Conservation (phyloP, 257 asterid genomes). For the Jaltomata sinuosa region DNA sequence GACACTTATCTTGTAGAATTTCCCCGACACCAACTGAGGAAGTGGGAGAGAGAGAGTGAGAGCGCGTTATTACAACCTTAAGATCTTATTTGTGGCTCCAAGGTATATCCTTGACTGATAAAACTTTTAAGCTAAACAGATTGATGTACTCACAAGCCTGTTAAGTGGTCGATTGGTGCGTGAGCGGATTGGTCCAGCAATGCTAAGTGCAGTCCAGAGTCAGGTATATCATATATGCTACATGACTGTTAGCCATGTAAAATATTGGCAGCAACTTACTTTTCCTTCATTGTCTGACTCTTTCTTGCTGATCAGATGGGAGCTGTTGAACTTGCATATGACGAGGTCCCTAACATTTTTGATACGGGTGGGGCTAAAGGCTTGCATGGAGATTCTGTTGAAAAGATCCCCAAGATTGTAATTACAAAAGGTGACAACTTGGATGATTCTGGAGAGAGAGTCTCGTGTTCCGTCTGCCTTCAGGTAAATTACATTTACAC, state of each 20-base stretch:
- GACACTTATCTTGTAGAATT: background rate
- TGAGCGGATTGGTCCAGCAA: constrained; percentile 94
- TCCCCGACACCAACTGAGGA: background rate
- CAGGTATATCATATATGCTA: constrained; percentile 40
- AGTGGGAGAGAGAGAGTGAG: background rate
- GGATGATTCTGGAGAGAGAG: constrained; percentile 72
- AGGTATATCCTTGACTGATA: background rate
- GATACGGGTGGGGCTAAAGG: constrained; percentile 94
- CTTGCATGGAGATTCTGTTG: constrained; percentile 68
- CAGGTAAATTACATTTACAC: constrained; percentile 40
- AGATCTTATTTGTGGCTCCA: background rate
- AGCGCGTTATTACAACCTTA: background rate
- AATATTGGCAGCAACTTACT: background rate
- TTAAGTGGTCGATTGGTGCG: constrained; percentile 92
- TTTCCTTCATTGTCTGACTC: background rate
- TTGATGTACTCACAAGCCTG: constrained; percentile 90
- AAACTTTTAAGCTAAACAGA: constrained; percentile 30
- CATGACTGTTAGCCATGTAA: background rate
- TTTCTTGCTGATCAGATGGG: constrained; percentile 57
- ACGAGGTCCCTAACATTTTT: constrained; percentile 67
- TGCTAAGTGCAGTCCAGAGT: constrained; percentile 97
- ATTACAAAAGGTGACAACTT: constrained; percentile 42
- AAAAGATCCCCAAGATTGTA: constrained; percentile 71
- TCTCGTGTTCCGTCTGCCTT: constrained; percentile 93
- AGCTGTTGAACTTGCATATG: constrained; percentile 71